Percentiles rank a stretch among this genome's conserved stretches.
These are phyloP conservation scores for Pseudopithomyces chartarum DNA, from an alignment of 2,329 filamentous ascomycete species.

Conservation along the genomic window DNA sequence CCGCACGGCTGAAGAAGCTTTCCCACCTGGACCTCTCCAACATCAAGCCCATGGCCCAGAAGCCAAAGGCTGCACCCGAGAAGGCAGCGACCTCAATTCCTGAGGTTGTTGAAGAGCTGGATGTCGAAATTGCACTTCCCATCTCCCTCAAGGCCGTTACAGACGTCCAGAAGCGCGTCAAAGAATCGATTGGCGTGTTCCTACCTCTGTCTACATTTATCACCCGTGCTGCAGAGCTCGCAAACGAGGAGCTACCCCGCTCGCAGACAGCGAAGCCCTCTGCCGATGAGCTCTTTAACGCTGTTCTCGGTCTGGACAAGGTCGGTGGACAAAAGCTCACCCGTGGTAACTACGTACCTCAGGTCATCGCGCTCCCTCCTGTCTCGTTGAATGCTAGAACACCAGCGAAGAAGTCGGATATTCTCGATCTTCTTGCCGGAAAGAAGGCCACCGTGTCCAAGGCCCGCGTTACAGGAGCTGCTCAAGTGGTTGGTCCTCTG, in stretches of 20 bases:
- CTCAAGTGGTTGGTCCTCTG: constrained; percentile 54
- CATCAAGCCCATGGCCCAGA: constrained; percentile 74
- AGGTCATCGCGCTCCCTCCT: constrained; percentile 61
- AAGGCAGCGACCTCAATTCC: constrained; percentile 50
- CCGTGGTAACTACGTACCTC: constrained; percentile 72
- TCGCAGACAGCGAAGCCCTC: constrained; percentile 68
- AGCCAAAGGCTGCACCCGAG: constrained; percentile 50
- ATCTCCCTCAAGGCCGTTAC: constrained; percentile 80
- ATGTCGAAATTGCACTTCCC: constrained; percentile 69
- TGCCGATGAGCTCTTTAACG: constrained; percentile 84
- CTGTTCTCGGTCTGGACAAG: constrained; percentile 74
- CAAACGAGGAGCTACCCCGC: constrained; percentile 82
- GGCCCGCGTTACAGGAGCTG: constrained; percentile 26
- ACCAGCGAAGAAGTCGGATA: constrained; percentile 66
- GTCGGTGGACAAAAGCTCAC: constrained; percentile 51
- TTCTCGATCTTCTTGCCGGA: constrained; percentile 75
- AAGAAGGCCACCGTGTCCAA: constrained; percentile 40
- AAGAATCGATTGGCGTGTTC: constrained; percentile 76
- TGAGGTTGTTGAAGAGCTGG: constrained; percentile 51
- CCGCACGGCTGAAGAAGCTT: constrained; percentile 73
- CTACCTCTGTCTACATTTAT: constrained; percentile 88
- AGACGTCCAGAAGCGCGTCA: constrained; percentile 79
- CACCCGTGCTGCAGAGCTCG: constrained; percentile 79
- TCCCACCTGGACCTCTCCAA: constrained; percentile 91
- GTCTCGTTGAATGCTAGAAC: constrained; percentile 31